Conservation (phyloP, 2,329 filamentous ascomycete genomes). For the Ophiostoma tasmaniense region DNA sequence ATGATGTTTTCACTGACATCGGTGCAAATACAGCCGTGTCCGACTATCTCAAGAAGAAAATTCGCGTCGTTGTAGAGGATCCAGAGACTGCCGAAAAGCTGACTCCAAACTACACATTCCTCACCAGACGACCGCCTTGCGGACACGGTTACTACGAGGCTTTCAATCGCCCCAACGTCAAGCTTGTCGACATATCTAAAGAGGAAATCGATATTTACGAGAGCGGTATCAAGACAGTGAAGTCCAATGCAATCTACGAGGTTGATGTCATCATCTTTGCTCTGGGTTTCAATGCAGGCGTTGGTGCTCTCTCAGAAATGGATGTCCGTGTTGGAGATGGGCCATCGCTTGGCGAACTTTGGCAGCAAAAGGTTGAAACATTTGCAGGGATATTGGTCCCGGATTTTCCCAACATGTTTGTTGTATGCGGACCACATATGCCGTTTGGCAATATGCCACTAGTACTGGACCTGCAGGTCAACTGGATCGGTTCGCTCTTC, state of each 20-base stretch:
- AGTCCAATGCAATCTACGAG: conserved; percentile 30
- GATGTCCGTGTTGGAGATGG: conserved; percentile 25
- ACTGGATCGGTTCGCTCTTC: conserved; percentile 16
- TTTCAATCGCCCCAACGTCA: conserved; percentile 37
- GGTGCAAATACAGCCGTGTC: conserved; percentile 26
- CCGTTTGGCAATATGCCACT: conserved; percentile 14
- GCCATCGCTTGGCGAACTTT: conserved; percentile 25
- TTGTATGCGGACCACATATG: conserved; percentile 19
- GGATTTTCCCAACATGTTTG: conserved; percentile 20
- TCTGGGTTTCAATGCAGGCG: conserved; percentile 30
- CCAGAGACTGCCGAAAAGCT: conserved; percentile 29
- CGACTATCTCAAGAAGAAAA: conserved; percentile 30
- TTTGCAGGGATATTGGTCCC: conserved; percentile 22
- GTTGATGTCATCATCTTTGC: conserved; percentile 31
- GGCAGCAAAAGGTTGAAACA: conserved; percentile 26
- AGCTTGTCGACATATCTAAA: conserved; percentile 37
- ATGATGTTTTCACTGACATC: conserved; percentile 25
- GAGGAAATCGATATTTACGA: conserved; percentile 34
- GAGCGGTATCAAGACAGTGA: conserved; percentile 31
- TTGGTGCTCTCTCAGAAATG: conserved; percentile 28
- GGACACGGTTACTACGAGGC: conserved; percentile 43
- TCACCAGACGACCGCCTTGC: conserved; percentile 36
- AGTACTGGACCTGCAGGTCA: conserved; percentile 14
- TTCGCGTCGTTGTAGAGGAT: conserved; percentile 29
- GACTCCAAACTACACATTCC: conserved; percentile 36